phyloP scores from a whole-genome alignment of 2,329 filamentous ascomycete species.

The Teratosphaeria pseudoeucalypti region DNA sequence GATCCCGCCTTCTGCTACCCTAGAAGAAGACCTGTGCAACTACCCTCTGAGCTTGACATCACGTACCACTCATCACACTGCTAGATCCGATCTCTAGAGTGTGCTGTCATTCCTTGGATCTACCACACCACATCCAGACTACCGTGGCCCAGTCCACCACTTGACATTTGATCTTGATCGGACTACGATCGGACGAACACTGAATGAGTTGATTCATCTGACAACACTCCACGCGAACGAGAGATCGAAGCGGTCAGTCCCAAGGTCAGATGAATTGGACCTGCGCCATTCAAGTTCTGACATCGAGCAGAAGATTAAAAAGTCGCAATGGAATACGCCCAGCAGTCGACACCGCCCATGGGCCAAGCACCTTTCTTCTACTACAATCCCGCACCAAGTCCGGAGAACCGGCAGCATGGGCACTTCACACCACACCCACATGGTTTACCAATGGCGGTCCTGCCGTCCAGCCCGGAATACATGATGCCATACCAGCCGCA shows the following conservation, averaged over 20 bases:
- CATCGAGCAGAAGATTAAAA: neutral
- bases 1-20: conserved; percentile 10
- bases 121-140: neutral
- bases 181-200: neutral
- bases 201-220: neutral
- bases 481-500: conserved; percentile 41
- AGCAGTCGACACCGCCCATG: conserved; percentile 42
- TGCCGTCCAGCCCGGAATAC: conserved; percentile 37
- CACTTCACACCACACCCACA: conserved; percentile 56
- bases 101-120: conserved; percentile 11
- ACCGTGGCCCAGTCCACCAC: neutral
- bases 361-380: conserved; percentile 74
- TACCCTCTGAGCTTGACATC: conserved; percentile 6
- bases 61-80: neutral
- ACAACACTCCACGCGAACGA: neutral
- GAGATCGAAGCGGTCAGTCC: neutral
- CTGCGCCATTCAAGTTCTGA: neutral
- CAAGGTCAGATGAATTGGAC: neutral
- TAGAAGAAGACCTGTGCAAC: conserved; percentile 10
- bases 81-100: conserved; percentile 3
- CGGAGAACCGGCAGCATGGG: conserved; percentile 62
- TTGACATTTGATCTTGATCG: neutral
- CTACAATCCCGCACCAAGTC: conserved; percentile 67
- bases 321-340: conserved; percentile 27
- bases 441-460: conserved; percentile 31